Base-by-base conservation (phyloP, 2,329 filamentous ascomycete genomes). In the Alternaria arbusti region DNA sequence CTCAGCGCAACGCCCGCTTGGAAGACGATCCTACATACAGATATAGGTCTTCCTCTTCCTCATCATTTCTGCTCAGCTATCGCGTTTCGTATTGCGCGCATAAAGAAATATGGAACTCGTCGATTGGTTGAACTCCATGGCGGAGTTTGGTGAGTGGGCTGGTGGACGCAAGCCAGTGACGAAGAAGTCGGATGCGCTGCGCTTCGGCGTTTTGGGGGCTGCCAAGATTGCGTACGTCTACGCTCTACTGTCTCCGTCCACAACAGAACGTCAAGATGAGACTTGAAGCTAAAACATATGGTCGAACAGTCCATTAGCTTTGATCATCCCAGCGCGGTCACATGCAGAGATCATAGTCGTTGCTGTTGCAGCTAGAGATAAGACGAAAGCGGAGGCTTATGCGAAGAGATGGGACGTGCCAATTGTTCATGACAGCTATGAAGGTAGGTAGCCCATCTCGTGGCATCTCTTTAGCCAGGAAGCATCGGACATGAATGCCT, bases 291-390 rank as follows among this genome's bases (percentile, higher is more conserved):
- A 46, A 59, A 13, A 11, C 11, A 17, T 10, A 25, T 26, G 9
- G 15, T 52, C n/a, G 43, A 56, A 43, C 62, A 84, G 80, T 9
- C 82, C 82, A 0, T 56, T 75, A 15, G 80, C 81, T 12, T 67
- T 87, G 17, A 82, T 88, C 36, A 70, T 63, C 3, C 86, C 86
- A 0, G 86, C 86, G 13, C 83, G 80, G 64, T 82, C 80, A 4
- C 86, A 89, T 67, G 79, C 86, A 0, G 85, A 87, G 43, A 84
- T 88, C 13, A 78, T 87, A 12, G 63, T 89, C 12, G 80, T 83
- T 9, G 84, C 83, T 5, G 81, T 89, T 2, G 85, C 87, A 3
- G 85, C 86, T 3, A 80, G 86, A 5, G 83, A 87, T 70, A 76
- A 69, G 30, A 73, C 71, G 5, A 84, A 79, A 54, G 87, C 86